Evolutionary conservation across 495 filamentous ascomycete genomes (phyloP).

Genomic region (Lasiosphaeria hispida): DNA sequence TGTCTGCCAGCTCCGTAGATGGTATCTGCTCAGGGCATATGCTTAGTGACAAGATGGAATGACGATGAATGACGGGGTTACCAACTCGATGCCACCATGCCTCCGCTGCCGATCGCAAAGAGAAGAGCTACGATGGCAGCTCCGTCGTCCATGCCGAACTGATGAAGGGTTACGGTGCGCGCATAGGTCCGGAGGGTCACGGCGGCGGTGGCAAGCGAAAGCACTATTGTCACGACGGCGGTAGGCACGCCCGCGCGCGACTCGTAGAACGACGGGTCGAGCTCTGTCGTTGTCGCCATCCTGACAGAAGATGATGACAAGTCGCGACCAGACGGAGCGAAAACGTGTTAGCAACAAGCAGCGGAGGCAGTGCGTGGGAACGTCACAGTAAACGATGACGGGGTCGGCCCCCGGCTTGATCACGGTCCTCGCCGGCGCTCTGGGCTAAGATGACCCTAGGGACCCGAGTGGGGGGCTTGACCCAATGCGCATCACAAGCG

Average conservation of each 20-base stretch:
- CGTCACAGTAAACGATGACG: too few relatives aligned
- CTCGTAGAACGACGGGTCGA: conserved; percentile 19
- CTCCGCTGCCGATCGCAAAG: conserved; percentile 26
- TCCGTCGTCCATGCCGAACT: conserved; percentile 45
- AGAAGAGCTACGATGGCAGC: conserved; percentile 27
- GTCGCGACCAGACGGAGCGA: too few relatives aligned
- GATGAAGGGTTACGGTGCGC: conserved; percentile 37
- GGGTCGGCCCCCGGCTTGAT: too few relatives aligned
- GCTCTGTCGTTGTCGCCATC: too few relatives aligned
- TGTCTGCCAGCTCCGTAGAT: conserved; percentile 27
- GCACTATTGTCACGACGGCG: conserved; percentile 18
- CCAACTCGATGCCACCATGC: conserved; percentile 25
- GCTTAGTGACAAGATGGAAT: not conserved
- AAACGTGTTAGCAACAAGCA: too few relatives aligned
- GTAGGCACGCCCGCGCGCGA: conserved; percentile 24
- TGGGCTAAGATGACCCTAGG: too few relatives aligned
- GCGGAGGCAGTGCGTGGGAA: too few relatives aligned
- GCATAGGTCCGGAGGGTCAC: conserved; percentile 41
- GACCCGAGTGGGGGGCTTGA: too few relatives aligned
- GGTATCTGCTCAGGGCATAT: conserved; percentile 15
- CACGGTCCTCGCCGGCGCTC: too few relatives aligned
- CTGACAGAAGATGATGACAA: too few relatives aligned
- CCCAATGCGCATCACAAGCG: too few relatives aligned
- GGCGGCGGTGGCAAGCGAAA: conserved; percentile 30
- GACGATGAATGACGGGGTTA: not conserved